Evolutionary conservation across 2,329 filamentous ascomycete genomes (phyloP), one percentile per base, ranked within the genome.

Genomic region (Bipolaris victoriae): DNA sequence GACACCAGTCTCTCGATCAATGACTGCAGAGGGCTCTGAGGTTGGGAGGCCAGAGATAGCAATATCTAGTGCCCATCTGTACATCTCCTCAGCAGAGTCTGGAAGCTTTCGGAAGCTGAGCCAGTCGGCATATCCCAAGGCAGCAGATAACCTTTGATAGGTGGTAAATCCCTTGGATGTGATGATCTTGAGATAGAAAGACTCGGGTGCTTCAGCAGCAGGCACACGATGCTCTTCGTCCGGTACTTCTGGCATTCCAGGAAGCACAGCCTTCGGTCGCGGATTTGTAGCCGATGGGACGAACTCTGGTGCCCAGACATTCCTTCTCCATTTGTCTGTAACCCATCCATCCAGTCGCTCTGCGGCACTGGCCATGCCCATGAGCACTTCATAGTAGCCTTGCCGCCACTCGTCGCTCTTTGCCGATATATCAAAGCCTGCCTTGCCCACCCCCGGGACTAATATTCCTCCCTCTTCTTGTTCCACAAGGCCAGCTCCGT

Each of bases 241-340:
- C 0, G 91, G 91, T 0, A 89, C 89, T 54, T 82, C 81, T 51
- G 81, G 80, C 55, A 85, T 83, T 11, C 87, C 87, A 0, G 85
- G 82, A 0, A 89, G 87, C 39, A 92, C 83, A 0, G 91, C 91
- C 64, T 84, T 86, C 1, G 92, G 92, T 55, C 87, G 82, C 0
- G 91, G 91, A 73, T 97, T 97, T 3, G 90, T 92, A 0, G 92
- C 91, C 0, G 92, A 92, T 47, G 90, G 83, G 52, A 97, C 86
- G 60, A 89, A 87, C 44, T 90, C 87, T 5, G 85, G 84, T 0
- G 90, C 87, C 64, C 91, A 94, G 29, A 89, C 83, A 24, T 89
- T 77, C 40, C 84, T 82, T 36, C 69, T 66, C 63, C 64, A 88
- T 43, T 78, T 86, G 75, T 96, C 92, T 41, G 84, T 81, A 15